These are phyloP conservation scores for Globisporangium lucens DNA, from an alignment of 352 stramenopile species.

Conservation along the genomic window DNA sequence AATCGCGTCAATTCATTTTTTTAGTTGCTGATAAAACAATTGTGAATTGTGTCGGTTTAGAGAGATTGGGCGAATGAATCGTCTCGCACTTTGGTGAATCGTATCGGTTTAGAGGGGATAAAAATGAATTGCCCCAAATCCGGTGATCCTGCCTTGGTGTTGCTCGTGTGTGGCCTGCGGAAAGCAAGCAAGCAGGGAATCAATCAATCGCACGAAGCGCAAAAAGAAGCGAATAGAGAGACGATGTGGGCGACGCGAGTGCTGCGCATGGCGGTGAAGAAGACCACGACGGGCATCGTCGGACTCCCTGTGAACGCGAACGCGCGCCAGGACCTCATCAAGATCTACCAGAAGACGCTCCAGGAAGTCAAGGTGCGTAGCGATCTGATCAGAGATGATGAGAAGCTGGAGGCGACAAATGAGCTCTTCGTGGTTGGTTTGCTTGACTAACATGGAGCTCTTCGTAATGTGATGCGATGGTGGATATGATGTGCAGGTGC, in stretches of 20 bases:
- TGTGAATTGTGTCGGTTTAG: slow-evolving; percentile 8
- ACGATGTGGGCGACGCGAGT: slow-evolving; percentile 82
- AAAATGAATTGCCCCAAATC: slow-evolving; percentile 21
- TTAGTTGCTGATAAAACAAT: background rate
- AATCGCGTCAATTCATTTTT: slow-evolving; percentile 16
- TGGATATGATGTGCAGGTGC: slow-evolving; percentile 26
- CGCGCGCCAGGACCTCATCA: slow-evolving; percentile 79
- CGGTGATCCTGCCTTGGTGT: slow-evolving; percentile 10
- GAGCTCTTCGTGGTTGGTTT: slow-evolving; percentile 1
- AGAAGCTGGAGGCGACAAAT: background rate
- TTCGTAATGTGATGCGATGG: slow-evolving; percentile 5
- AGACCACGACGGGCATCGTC: slow-evolving; percentile 86
- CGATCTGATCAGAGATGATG: background rate
- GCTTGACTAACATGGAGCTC: background rate
- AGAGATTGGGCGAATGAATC: slow-evolving; percentile 16
- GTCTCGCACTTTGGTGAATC: slow-evolving; percentile 2
- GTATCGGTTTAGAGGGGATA: background rate
- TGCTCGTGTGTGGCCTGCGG: slow-evolving; percentile 15
- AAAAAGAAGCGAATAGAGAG: slow-evolving; percentile 14
- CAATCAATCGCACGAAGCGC: slow-evolving; percentile 12
- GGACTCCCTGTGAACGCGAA: slow-evolving; percentile 83
- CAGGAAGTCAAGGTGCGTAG: slow-evolving; percentile 67
- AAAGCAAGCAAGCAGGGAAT: slow-evolving; percentile 22
- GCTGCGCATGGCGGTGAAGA: slow-evolving; percentile 82
- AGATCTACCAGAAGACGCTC: slow-evolving; percentile 81